phyloP scores from a whole-genome alignment of 1,284 basidiomycete genomes.

The Apiotrichum sp. region DNA sequence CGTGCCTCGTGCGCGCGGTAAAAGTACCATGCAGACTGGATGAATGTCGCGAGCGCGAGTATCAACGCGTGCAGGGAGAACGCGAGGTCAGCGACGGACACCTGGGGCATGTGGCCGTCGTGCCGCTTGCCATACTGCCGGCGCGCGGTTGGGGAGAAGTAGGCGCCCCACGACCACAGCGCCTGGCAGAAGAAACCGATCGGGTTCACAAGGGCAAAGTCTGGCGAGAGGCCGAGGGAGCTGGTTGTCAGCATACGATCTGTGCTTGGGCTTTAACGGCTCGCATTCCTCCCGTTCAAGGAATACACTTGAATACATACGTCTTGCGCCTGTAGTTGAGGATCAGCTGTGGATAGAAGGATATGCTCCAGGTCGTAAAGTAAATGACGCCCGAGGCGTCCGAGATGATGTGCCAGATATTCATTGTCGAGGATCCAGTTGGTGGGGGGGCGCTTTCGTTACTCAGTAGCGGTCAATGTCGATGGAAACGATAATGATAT shows the following conservation, averaged over 20 bases:
- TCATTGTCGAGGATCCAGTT: not conserved
- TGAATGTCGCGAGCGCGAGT: conserved; percentile 27
- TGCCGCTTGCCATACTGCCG: conserved; percentile 45
- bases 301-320: conserved; percentile 21
- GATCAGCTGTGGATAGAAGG: conserved; percentile 49
- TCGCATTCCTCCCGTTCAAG: conserved; percentile 24
- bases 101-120: conserved; percentile 45
- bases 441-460: too few species aligned
- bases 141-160: conserved; percentile 37
- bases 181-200: conserved; percentile 47
- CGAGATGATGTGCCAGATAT: conserved; percentile 10
- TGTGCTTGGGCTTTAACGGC: not conserved
- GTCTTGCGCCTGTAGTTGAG: conserved; percentile 47
- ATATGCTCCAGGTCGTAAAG: conserved; percentile 44
- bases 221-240: conserved; percentile 44
- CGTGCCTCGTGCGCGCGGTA: conserved; percentile 5
- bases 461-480: too few species aligned
- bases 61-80: conserved; percentile 46
- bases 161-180: conserved; percentile 44
- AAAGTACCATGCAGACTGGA: conserved; percentile 32
- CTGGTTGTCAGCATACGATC: not conserved
- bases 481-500: too few species aligned
- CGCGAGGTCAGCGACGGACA: conserved; percentile 46
- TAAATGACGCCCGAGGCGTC: conserved; percentile 36
- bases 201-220: conserved; percentile 49